Evolutionary conservation across 2,329 filamentous ascomycete genomes (phyloP), one percentile per base, ranked within the genome.

Genomic region (Penicillium sp.): DNA sequence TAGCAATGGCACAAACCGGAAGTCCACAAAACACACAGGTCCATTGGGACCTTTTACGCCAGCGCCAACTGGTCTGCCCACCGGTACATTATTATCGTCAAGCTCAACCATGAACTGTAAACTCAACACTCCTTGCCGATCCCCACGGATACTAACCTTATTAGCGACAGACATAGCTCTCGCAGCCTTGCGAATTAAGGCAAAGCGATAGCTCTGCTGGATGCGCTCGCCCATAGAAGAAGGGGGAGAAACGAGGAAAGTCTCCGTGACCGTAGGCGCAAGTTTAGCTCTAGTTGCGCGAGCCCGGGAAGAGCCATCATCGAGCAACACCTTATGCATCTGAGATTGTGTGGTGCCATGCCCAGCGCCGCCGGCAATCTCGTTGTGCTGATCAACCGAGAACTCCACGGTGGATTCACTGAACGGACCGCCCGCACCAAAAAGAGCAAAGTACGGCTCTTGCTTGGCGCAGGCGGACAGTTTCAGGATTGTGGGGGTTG

Each of bases 91-190:
- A 7, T 84, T 47, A 46, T 67, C 84, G 61, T 94, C 91, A 42
- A 93, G 82, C 71, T 97, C 91, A 17, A 99, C 88, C 89, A 99
- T 94, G 69, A 97, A 97, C 71, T 99, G 94, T 72, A 97, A 78
- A 75, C 91, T 97, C 63, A 99, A 75, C 31, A 99, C 93, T 0
- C 94, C 93, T 71, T 96, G 91, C 2, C 84, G 82, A 74, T 99
- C 94, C 0, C 91, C 89, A 17, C 94, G 83, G 60, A 99, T 83
- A 71, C 92, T 96, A 57, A 97, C 93, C 76, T 97, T 99, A 69
- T 85, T 93, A 5, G 93, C 91, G 38, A 92, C 85, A 46, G 88
- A 87, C 93, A 99, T 97, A n/a, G 94, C 93, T 63, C 93, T 88
- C 46, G 86, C 86, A 0, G 93, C 93, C 63, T 89, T 89, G 73